phyloP scores from a whole-genome alignment of 2,329 filamentous ascomycete species.

The Trichophyton mentagrophytes region DNA sequence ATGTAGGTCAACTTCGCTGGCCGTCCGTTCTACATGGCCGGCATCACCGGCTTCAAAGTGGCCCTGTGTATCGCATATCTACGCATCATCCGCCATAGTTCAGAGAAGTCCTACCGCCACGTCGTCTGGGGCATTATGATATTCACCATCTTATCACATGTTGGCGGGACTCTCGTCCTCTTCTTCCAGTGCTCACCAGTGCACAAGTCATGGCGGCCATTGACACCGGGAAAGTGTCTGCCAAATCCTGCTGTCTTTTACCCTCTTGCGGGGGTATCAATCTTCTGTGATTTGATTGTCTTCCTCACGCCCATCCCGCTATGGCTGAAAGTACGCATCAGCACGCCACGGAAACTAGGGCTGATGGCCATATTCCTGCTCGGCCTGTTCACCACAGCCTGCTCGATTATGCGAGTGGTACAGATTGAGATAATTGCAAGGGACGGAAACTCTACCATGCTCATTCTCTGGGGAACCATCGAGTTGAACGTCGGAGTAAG shows the following conservation, averaged over 20 bases:
- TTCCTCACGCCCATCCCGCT: conserved; percentile 41
- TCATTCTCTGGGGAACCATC: conserved; percentile 45
- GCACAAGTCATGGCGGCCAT: conserved; percentile 37
- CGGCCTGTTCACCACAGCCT: conserved; percentile 44
- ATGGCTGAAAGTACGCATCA: conserved; percentile 38
- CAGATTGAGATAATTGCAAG: conserved; percentile 40
- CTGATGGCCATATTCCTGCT: conserved; percentile 42
- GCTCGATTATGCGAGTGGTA: conserved; percentile 41
- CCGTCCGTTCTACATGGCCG: conserved; percentile 43
- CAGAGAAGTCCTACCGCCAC: conserved; percentile 33
- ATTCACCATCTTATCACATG: conserved; percentile 35
- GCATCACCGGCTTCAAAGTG: conserved; percentile 46
- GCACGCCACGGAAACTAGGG: conserved; percentile 37
- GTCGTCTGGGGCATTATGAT: conserved; percentile 36
- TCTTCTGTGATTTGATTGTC: conserved; percentile 40
- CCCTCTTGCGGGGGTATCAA: conserved; percentile 40
- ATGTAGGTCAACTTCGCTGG: conserved; percentile 41
- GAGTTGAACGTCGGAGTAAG: conserved; percentile 47
- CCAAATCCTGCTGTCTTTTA: conserved; percentile 39
- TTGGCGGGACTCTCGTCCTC: conserved; percentile 39
- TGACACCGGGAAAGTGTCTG: conserved; percentile 33
- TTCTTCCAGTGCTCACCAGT: conserved; percentile 42
- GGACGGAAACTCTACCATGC: conserved; percentile 44
- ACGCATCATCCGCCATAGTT: conserved; percentile 38
- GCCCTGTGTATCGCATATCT: conserved; percentile 43